Evolutionary conservation across 129 eudicot genomes (phyloP), one percentile per base, ranked within the genome.

Genomic region (Centaurea solstitialis): DNA sequence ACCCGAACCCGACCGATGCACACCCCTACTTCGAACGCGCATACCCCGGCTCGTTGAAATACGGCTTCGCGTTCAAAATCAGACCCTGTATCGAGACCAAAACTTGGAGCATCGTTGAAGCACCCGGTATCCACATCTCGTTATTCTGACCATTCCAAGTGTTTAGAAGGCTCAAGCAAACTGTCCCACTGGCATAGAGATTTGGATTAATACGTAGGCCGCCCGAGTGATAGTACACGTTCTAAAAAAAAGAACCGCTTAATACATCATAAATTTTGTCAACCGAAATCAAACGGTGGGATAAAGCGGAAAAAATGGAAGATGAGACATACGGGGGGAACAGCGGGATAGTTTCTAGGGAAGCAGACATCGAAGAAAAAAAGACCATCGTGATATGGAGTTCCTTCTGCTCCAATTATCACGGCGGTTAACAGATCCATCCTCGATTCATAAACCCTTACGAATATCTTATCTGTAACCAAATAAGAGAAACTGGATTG

Each of bases 371-470:
- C 99, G 77, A 95, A 95, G 92, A 95, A 87, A 78, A 86, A 95
- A 57, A 95, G 92, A 37, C 99, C 99, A 40, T 95, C 97, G 82
- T 95, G 99, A 77, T 95, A 95, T 0, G 99, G 99, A 28, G 99
- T 95, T 53, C 99, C 99, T 78, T 91, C 92, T 7, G 99, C 92
- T 78, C 99, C 99, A 21, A 93, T 74, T 80, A 95, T 93, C 41
- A 89, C 99, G 15, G 98, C 99, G 78, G 98, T 88, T 80, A 95
- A 83, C 22, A 95, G 93, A 85, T 95, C 99, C 98, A 95, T 91
- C 72, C 99, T 89, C 37, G 95, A 85, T 80, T 95, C 99, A 77
- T 85, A 95, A 13, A 85, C 98, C 94, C 97, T 87, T 21, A 94
- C 97, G 69, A 53, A 90, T 74, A 94, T 89, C 20, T 85, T 85